Evolutionary conservation across 164 flowering plant genomes (phyloP), one percentile per base, ranked within the genome.

Genomic region (Tetracentron sinense): DNA sequence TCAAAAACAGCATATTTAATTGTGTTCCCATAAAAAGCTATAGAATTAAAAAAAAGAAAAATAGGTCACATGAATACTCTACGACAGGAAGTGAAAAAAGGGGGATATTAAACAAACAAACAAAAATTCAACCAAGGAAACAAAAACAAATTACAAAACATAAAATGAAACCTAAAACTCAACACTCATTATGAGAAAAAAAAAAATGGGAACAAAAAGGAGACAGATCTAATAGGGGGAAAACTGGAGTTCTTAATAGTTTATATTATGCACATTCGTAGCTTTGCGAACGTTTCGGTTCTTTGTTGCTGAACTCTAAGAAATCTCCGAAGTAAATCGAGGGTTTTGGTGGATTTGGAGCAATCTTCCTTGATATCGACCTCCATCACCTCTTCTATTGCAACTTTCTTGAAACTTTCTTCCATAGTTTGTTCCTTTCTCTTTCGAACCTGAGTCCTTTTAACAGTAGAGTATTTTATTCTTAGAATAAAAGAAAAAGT

Each of bases 221-320:
- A 47, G 7, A 19, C 26, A 23, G 54, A n/a, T 29, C 11, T 22
- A 17, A 12, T 15, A 19, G 23, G 33, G 15, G 23, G 30, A 11
- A 15, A 2, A 16, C 25, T 46, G 26, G 11, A 42, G 3, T 1
- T 1, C 11, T 38, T 8, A 16, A 8, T 38, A 8, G 15, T 38
- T 38, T 16, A 7, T n/a, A 10, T 6, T 27, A 17, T 12, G 58
- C 75, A 83, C 87, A 75, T 73, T 51, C 76, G 79, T 4, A 83
- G 74, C 62, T 70, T 74, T 11, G 83, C 70, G 61, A 81, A 83
- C 27, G 85, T 79, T 63, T 70, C 69, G 16, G 87, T 83, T 62
- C 85, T 71, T 53, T 82, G 76, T 61, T 81, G 82, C 70, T 83
- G 87, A 52, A 83, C 65, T 10, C 44, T 51, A 52, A 83, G 79